These are phyloP conservation scores for Fusarium vanettenii DNA, from an alignment of 2,329 filamentous ascomycete genomes.

Conservation along the genomic window DNA sequence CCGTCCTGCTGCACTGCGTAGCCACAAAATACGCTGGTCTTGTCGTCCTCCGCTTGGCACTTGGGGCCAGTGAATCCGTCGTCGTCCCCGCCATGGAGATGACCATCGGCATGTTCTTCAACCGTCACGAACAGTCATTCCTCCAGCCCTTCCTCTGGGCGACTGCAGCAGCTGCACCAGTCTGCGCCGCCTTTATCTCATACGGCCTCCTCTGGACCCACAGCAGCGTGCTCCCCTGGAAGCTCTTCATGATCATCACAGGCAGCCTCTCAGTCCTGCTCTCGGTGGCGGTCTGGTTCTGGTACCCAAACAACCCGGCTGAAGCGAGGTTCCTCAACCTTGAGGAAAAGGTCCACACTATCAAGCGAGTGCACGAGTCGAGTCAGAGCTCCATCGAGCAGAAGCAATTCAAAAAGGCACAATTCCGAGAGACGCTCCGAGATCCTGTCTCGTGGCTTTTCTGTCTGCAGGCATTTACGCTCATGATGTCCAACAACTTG, in stretches of 20 bases:
- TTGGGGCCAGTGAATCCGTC: constrained; percentile 50
- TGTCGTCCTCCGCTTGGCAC: constrained; percentile 49
- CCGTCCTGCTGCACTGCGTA: constrained; percentile 53
- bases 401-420: constrained; percentile 49
- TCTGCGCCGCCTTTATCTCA: constrained; percentile 52
- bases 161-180: constrained; percentile 48
- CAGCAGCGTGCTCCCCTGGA: constrained; percentile 50
- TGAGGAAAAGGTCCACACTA: constrained; percentile 54
- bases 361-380: constrained; percentile 44
- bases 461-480: constrained; percentile 45
- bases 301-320: constrained; percentile 51
- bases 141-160: constrained; percentile 50
- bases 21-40: constrained; percentile 51
- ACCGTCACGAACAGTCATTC: constrained; percentile 48
- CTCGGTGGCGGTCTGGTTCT: constrained; percentile 47
- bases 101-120: constrained; percentile 55
- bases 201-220: constrained; percentile 55
- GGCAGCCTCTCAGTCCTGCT: constrained; percentile 49
- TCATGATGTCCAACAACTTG: constrained; percentile 54
- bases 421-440: constrained; percentile 43
- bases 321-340: constrained; percentile 51
- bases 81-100: constrained; percentile 55
- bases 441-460: constrained; percentile 50
- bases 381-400: constrained; percentile 49
- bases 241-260: constrained; percentile 54